phyloP scores from a whole-genome alignment of 768 basidiomycete species.

The Phylloporus sp. region DNA sequence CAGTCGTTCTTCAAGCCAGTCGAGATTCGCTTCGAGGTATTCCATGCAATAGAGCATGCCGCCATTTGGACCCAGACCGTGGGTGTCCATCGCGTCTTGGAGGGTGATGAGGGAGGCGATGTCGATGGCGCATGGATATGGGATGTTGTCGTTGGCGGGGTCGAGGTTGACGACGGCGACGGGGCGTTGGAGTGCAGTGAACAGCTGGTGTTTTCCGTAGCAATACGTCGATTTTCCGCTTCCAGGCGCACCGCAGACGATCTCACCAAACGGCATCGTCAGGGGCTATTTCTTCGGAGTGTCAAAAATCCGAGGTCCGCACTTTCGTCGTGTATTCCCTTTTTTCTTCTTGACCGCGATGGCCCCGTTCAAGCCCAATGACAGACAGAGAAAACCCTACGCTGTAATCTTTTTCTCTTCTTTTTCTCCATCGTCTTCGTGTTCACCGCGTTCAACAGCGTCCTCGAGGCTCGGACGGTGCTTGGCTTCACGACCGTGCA shows the following conservation, averaged over 20 bases:
- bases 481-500: conserved; percentile 76
- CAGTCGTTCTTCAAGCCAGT: conserved; percentile 74
- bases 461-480: conserved; percentile 54
- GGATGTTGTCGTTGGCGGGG: conserved; percentile 85
- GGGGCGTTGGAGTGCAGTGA: conserved; percentile 79
- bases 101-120: conserved; percentile 84
- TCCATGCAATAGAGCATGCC: conserved; percentile 96
- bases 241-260: conserved; percentile 82
- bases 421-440: not conserved
- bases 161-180: conserved; percentile 93
- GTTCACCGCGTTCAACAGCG: conserved; percentile 40
- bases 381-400: conserved; percentile 41
- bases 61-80: conserved; percentile 90
- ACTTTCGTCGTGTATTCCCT: not conserved
- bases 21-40: conserved; percentile 91
- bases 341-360: conserved; percentile 10
- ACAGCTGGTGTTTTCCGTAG: conserved; percentile 83
- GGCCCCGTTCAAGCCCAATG: conserved; percentile 23
- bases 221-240: conserved; percentile 88
- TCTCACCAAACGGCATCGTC: conserved; percentile 80
- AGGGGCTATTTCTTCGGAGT: conserved; percentile 13
- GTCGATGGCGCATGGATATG: conserved; percentile 88
- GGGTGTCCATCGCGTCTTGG: conserved; percentile 77
- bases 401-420: conserved; percentile 25
- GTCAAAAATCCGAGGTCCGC: conserved; percentile 14